Base-by-base conservation (phyloP, 805 yeast species). In the Wickerhamomyces rabaulensis region DNA sequence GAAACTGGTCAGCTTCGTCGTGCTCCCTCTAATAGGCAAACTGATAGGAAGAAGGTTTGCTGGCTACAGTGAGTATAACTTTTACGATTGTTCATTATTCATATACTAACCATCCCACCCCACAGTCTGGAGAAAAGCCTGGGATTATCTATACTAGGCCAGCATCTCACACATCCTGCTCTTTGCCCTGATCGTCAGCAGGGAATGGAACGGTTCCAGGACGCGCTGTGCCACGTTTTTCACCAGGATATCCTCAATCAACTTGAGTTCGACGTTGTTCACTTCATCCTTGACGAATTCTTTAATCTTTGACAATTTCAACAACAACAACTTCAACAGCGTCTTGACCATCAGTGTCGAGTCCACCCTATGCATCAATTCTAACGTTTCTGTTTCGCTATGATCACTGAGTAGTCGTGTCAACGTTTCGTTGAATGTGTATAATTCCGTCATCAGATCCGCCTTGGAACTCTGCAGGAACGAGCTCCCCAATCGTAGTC, bases 11-110 rank as follows among this genome's bases (percentile, higher is more conserved):
- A 77, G 75, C 46, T 72, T 80, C 63, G 79, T 85, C 13, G 55
- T 84, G 31, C 66, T 84, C 44, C 94, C 94, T 2, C 58, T 84
- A 48, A 55, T 82, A 17, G 91, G 91, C 4, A 83, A 81, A 60
- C 71, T 79, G 39, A 52, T 84, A 41, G 94, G 94, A 4, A 72
- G 91, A 52, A 63, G 81, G 52, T 65, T 73, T 50, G 81, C 86
- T 23, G 68, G 71, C 36, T 52, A 50, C 26, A 27, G 54, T 51
- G 15, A 46, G 54, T 49, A 10, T 27, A 13, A 17, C 4, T 3
- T 15, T 13, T 16, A n/a, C 3, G 5, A 29, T 23, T 38, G 10
- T 13, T 23, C 10, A n/a, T 10, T n/a, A 2, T 15, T 6, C 39
- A n/a, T n/a, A n/a, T 37, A 47, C 49, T 44, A 44, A 47, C 51